Evolutionary conservation across 192 early-diverging fungal genomes (phyloP).

Genomic region (Backusella parvicylindrica): DNA sequence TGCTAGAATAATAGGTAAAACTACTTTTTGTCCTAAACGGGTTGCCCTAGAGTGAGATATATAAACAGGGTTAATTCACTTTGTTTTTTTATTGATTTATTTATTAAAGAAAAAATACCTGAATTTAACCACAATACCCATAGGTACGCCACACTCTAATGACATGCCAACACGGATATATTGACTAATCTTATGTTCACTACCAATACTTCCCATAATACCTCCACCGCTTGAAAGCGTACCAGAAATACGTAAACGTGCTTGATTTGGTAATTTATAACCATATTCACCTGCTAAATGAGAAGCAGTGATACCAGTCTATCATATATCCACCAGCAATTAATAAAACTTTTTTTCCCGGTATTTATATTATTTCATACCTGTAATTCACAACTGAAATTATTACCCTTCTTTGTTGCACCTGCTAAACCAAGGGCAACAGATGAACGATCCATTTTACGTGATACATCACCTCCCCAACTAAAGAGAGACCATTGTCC

Average conservation of each 20-base stretch:
- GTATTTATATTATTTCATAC: conserved; percentile 1
- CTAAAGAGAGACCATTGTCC: conserved; percentile 67
- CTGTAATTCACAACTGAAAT: conserved; percentile 48
- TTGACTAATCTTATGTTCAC: conserved; percentile 51
- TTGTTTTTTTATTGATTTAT: neutral
- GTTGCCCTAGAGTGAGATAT: conserved; percentile 36
- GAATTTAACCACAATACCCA: conserved; percentile 58
- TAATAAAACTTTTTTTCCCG: neutral
- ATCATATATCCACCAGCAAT: neutral
- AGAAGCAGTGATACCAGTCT: conserved; percentile 52
- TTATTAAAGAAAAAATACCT: too few species aligned
- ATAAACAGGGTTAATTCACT: neutral
- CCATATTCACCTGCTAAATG: conserved; percentile 50
- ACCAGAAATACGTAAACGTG: conserved; percentile 39
- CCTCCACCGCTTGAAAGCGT: conserved; percentile 50
- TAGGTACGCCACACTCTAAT: conserved; percentile 56
- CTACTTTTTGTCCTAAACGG: conserved; percentile 66
- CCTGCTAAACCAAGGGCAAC: conserved; percentile 49
- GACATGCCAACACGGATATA: conserved; percentile 55
- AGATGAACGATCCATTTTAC: conserved; percentile 40
- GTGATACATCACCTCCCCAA: conserved; percentile 48
- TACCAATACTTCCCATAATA: conserved; percentile 44
- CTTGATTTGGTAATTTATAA: conserved; percentile 40
- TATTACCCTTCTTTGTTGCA: conserved; percentile 35
- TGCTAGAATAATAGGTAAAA: conserved; percentile 63